These are phyloP conservation scores for Aaosphaeria arxii DNA, from an alignment of 2,329 filamentous ascomycete genomes.

Conservation along the genomic window DNA sequence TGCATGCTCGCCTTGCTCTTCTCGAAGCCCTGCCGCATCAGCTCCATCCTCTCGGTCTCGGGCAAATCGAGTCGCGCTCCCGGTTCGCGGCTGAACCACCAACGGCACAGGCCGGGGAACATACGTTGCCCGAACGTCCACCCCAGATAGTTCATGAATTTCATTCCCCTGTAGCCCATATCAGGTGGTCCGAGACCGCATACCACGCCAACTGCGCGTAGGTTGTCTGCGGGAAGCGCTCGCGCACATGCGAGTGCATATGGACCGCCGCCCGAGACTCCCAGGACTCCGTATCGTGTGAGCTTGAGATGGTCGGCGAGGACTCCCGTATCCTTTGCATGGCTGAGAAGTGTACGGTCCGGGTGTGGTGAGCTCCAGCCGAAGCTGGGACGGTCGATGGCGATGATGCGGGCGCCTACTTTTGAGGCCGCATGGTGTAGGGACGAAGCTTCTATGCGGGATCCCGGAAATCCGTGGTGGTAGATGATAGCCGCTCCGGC, in stretches of 20 bases:
- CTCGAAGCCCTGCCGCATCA: not conserved
- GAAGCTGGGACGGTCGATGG: slow-evolving; percentile 2
- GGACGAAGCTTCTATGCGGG: not conserved
- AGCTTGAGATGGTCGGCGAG: not conserved
- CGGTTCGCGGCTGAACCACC: slow-evolving; percentile 22
- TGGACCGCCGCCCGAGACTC: slow-evolving; percentile 32
- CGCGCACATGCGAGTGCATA: slow-evolving; percentile 28
- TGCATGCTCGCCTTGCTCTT: slow-evolving; percentile 3
- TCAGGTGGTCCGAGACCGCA: slow-evolving; percentile 34
- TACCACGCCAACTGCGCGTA: slow-evolving; percentile 22
- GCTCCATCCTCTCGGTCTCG: slow-evolving; percentile 16
- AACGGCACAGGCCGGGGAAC: slow-evolving; percentile 9
- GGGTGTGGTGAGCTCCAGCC: not conserved
- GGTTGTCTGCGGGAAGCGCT: slow-evolving; percentile 13
- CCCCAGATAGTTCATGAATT: no score
- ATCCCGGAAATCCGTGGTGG: slow-evolving; percentile 5
- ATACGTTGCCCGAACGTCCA: no score
- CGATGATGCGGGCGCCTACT: slow-evolving; percentile 1
- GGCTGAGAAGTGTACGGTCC: not conserved
- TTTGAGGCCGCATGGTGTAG: not conserved
- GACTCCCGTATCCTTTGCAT: not conserved
- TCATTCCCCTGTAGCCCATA: slow-evolving; percentile 30
- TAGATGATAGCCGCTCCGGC: slow-evolving; percentile 9
- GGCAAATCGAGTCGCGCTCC: slow-evolving; percentile 27
- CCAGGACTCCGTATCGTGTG: not conserved